phyloP scores from a whole-genome alignment of 345 rosid genomes.

The Aurinia saxatilis region DNA sequence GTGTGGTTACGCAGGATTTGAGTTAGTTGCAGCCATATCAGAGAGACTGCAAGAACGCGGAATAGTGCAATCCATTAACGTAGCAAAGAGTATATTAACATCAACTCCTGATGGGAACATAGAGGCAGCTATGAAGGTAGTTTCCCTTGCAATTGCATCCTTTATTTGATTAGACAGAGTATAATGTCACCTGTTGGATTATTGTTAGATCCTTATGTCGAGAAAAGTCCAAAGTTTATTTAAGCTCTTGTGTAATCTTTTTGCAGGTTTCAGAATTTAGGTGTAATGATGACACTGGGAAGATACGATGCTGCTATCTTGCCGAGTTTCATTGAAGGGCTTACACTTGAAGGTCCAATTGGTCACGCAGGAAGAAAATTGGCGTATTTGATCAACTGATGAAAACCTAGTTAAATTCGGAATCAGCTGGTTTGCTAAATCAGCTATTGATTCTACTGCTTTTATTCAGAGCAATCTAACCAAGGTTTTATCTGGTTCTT shows the following conservation, averaged over 20 bases:
- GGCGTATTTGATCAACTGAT: conserved; percentile 80
- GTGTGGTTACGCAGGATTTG: conserved; percentile 91
- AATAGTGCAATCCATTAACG: conserved; percentile 62
- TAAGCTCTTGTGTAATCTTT: neutral
- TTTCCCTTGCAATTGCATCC: too few species aligned
- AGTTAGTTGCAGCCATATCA: conserved; percentile 87
- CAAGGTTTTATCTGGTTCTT: too few species aligned
- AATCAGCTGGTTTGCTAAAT: conserved; percentile 81
- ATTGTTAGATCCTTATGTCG: conserved; percentile 62
- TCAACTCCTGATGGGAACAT: conserved; percentile 88
- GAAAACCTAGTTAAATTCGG: conserved; percentile 90
- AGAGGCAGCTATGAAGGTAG: conserved; percentile 80
- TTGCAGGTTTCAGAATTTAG: conserved; percentile 79
- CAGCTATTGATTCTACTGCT: conserved; percentile 73
- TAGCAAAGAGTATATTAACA: too few species aligned
- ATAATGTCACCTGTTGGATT: neutral
- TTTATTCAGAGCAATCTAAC: conserved; percentile 60
- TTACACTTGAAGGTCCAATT: too few species aligned
- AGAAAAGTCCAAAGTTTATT: conserved; percentile 65
- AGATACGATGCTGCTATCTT: too few species aligned
- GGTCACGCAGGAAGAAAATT: conserved; percentile 78
- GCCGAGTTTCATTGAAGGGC: conserved; percentile 83
- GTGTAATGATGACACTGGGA: conserved; percentile 97
- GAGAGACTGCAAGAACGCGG: conserved; percentile 86
- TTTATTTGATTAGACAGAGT: neutral